Percentiles rank a stretch among this genome's conserved stretches.
phyloP scores from a whole-genome alignment of 1,284 basidiomycete genomes.

The Moniliophthora roreri region DNA sequence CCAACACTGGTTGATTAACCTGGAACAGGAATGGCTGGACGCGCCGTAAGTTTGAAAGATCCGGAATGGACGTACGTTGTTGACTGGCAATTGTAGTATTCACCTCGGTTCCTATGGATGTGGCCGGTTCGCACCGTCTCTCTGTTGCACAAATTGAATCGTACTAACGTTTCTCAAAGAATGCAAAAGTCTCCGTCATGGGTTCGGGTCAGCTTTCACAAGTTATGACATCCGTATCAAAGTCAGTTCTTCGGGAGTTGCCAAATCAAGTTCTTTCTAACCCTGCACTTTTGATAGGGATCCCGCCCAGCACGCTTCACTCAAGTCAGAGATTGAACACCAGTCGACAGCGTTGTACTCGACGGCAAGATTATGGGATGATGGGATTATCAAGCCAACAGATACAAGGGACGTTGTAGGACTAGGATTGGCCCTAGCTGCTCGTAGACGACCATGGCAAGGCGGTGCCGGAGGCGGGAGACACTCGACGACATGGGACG shows the following conservation, averaged over 20 bases:
- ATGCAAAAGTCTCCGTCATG: slow-evolving; percentile 96
- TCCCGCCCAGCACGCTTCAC: slow-evolving; percentile 67
- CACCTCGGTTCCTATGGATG: slow-evolving; percentile 95
- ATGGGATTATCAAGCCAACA: slow-evolving; percentile 90
- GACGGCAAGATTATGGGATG: slow-evolving; percentile 90
- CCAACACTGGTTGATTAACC: slow-evolving; percentile 6
- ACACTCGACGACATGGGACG: slow-evolving; percentile 63
- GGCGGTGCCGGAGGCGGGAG: slow-evolving; percentile 19
- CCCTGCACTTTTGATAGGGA: no score
- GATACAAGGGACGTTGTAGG: slow-evolving; percentile 90
- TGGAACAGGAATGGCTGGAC: slow-evolving; percentile 77
- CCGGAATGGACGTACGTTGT: slow-evolving; percentile 9
- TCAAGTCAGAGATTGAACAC: slow-evolving; percentile 82
- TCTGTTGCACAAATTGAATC: slow-evolving; percentile 9
- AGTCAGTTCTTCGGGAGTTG: slow-evolving; percentile 56
- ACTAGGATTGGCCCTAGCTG: slow-evolving; percentile 77
- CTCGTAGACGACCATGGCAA: slow-evolving; percentile 35
- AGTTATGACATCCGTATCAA: slow-evolving; percentile 90
- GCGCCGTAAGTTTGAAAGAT: slow-evolving; percentile 59
- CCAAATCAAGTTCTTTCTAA: no score
- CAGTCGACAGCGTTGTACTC: slow-evolving; percentile 89
- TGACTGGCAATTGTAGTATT: slow-evolving; percentile 56
- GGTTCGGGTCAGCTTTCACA: slow-evolving; percentile 89
- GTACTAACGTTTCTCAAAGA: slow-evolving; percentile 42
- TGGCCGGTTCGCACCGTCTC: slow-evolving; percentile 75